These are phyloP conservation scores for Ogataea philodendri DNA, from an alignment of 805 yeast genomes.

Conservation along the genomic window DNA sequence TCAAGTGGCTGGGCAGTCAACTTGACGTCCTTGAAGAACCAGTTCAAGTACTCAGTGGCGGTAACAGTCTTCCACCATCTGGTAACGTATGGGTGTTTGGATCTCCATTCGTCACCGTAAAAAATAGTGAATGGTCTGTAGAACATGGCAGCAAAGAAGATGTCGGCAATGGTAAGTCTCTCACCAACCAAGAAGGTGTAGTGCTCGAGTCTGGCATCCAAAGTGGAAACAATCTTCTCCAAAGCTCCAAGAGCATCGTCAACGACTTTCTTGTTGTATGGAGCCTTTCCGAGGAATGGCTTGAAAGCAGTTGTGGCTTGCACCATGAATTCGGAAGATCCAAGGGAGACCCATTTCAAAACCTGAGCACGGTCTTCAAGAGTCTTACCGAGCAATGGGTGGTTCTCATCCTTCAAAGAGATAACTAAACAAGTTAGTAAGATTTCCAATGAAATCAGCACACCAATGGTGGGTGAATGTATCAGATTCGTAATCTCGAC, in stretches of 20 bases:
- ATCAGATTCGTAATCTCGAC: constrained; percentile 67
- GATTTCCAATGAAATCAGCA: not conserved
- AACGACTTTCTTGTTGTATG: constrained; percentile 71
- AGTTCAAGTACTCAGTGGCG: constrained; percentile 47
- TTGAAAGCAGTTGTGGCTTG: constrained; percentile 48
- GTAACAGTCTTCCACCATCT: constrained; percentile 52
- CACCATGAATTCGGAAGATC: constrained; percentile 63
- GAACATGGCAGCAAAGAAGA: constrained; percentile 41
- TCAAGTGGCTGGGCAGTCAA: constrained; percentile 66
- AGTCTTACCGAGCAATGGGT: constrained; percentile 58
- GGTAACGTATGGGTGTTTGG: constrained; percentile 45
- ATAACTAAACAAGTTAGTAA: constrained; percentile 39
- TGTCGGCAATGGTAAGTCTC: constrained; percentile 45
- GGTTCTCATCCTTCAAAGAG: constrained; percentile 42
- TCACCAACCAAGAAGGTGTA: constrained; percentile 49
- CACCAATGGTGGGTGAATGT: constrained; percentile 11
- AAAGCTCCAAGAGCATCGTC: constrained; percentile 35
- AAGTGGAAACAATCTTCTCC: constrained; percentile 39
- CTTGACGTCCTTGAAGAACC: constrained; percentile 49
- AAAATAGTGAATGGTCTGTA: constrained; percentile 47
- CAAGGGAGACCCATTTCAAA: constrained; percentile 74
- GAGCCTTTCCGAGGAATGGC: constrained; percentile 61
- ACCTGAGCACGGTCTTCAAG: constrained; percentile 61
- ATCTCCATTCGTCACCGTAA: constrained; percentile 52
- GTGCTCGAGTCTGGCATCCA: constrained; percentile 54